These are phyloP conservation scores for Pascua guehoae DNA, from an alignment of 1,284 basidiomycete species.

Conservation along the genomic window DNA sequence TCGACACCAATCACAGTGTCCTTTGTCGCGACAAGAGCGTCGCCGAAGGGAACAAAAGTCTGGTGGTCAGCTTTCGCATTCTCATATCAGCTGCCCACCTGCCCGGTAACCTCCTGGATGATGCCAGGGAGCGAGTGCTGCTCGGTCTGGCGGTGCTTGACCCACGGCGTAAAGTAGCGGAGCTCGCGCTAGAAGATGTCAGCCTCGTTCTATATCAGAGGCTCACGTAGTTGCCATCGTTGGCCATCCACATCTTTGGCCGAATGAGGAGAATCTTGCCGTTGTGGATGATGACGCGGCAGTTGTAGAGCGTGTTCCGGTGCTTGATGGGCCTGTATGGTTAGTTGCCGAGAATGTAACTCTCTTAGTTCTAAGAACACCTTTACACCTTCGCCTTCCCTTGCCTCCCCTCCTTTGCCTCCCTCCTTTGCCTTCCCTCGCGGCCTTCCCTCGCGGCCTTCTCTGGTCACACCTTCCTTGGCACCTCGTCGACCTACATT, in stretches of 20 bases:
- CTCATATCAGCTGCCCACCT: slow-evolving; percentile 60
- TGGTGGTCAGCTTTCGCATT: slow-evolving; percentile 38
- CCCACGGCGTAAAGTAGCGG: slow-evolving; percentile 94
- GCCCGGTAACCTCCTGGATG: slow-evolving; percentile 80
- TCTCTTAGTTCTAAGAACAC: too few relatives aligned
- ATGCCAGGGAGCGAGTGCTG: slow-evolving; percentile 84
- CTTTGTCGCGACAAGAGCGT: slow-evolving; percentile 85
- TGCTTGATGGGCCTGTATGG: slow-evolving; percentile 79
- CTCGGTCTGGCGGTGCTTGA: slow-evolving; percentile 79
- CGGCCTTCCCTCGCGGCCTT: too few relatives aligned
- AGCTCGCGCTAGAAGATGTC: slow-evolving; percentile 63
- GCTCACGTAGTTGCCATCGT: slow-evolving; percentile 85
- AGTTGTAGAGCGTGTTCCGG: slow-evolving; percentile 97
- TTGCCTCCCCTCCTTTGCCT: too few relatives aligned
- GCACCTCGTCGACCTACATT: slow-evolving; percentile 60
- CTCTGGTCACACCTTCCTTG: too few relatives aligned
- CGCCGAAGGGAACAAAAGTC: slow-evolving; percentile 89
- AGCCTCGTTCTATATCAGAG: not conserved
- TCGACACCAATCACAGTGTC: slow-evolving; percentile 96
- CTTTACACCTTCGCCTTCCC: too few relatives aligned
- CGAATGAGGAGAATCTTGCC: slow-evolving; percentile 85
- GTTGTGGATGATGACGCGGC: slow-evolving; percentile 82
- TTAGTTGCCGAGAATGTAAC: not conserved
- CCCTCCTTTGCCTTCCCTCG: too few relatives aligned
- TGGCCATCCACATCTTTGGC: slow-evolving; percentile 99